Evolutionary conservation across 2,329 filamentous ascomycete species (phyloP).

Genomic region (Apiospora malaysiana): DNA sequence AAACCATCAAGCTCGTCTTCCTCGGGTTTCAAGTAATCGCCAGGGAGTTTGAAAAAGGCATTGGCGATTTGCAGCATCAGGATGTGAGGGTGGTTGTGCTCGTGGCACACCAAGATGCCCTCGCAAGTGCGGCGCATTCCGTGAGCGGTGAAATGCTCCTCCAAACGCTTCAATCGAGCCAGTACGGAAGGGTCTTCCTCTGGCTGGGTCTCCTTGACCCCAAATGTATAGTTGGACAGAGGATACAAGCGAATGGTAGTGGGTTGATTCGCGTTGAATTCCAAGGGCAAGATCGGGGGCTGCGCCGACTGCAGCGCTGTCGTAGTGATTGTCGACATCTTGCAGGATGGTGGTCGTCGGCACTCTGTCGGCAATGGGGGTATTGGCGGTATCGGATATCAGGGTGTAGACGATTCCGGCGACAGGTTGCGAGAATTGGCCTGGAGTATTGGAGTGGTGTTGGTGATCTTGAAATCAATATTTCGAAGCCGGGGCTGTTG

Average conservation of each 20-base stretch:
- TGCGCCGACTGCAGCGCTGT: constrained; percentile 77
- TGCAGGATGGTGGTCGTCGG: constrained; percentile 14
- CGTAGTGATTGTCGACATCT: constrained; percentile 86
- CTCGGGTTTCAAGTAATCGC: constrained; percentile 88
- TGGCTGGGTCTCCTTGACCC: constrained; percentile 96
- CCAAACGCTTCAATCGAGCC: constrained; percentile 88
- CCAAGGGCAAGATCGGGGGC: constrained; percentile 77
- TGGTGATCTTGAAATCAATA: not conserved
- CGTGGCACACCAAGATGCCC: constrained; percentile 95
- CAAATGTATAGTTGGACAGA: constrained; percentile 98
- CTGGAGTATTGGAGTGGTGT: not conserved
- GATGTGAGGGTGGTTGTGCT: constrained; percentile 98
- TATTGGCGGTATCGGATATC: not conserved
- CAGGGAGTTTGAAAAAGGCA: constrained; percentile 98
- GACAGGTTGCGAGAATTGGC: not conserved
- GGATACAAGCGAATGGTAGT: constrained; percentile 90
- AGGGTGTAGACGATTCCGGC: not conserved
- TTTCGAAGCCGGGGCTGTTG: not conserved
- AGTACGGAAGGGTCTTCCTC: constrained; percentile 97
- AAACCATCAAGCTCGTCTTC: constrained; percentile 96
- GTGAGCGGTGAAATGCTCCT: constrained; percentile 90
- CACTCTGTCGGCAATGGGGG: not conserved
- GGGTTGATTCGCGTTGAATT: constrained; percentile 90
- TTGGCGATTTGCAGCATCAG: constrained; percentile 99
- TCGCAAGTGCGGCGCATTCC: constrained; percentile 98